These are phyloP conservation scores for Aspergillus ruber DNA, from an alignment of 2,329 filamentous ascomycete genomes.

Conservation along the genomic window DNA sequence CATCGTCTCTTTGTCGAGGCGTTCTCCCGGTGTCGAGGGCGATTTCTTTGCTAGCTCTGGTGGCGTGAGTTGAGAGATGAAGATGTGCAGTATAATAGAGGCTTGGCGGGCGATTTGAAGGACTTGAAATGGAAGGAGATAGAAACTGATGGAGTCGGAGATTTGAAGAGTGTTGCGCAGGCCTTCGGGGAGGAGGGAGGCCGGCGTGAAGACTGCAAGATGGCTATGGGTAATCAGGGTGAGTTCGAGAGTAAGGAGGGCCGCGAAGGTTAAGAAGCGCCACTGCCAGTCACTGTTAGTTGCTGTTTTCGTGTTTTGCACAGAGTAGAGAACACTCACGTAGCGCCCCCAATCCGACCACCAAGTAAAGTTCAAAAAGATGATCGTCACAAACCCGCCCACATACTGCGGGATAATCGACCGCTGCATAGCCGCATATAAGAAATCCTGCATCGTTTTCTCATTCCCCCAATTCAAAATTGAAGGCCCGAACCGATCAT, in stretches of 20 bases:
- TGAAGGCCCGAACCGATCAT: constrained; percentile 78
- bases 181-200: constrained; percentile 22
- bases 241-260: constrained; percentile 52
- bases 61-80: constrained; percentile 72
- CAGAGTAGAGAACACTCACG: constrained; percentile 28
- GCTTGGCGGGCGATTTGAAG: constrained; percentile 69
- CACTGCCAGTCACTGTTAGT: constrained; percentile 27
- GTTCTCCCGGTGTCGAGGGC: constrained; percentile 23
- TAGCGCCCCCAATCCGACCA: constrained; percentile 41
- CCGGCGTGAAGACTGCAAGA: constrained; percentile 32
- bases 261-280: constrained; percentile 48
- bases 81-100: constrained; percentile 73
- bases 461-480: constrained; percentile 54
- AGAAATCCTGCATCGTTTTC: constrained; percentile 63
- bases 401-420: constrained; percentile 34
- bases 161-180: constrained; percentile 27
- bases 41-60: constrained; percentile 44
- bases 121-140: constrained; percentile 72
- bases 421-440: constrained; percentile 58
- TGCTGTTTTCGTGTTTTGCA: constrained; percentile 18
- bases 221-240: constrained; percentile 49
- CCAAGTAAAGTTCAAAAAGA: constrained; percentile 35
- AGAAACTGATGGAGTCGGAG: constrained; percentile 42
- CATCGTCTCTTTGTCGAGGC: constrained; percentile 43
- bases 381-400: constrained; percentile 28